Evolutionary conservation across 495 filamentous ascomycete genomes (phyloP).

Genomic region (Neurospora sp.): DNA sequence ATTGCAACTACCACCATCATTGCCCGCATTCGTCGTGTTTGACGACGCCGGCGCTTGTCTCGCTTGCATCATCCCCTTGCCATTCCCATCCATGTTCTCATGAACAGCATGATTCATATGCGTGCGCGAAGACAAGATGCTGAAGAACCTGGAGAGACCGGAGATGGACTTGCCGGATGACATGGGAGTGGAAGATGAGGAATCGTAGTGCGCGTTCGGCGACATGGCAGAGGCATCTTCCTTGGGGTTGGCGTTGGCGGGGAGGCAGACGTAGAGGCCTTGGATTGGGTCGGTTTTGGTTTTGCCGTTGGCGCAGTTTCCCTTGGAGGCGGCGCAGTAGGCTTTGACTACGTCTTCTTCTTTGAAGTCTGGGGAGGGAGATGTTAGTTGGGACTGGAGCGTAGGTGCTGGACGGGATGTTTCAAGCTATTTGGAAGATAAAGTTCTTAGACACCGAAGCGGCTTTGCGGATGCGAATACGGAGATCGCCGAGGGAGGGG

Average conservation of each 20-base stretch:
- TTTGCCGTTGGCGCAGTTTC: slow-evolving; percentile 28
- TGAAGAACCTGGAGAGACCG: background rate
- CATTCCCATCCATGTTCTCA: background rate
- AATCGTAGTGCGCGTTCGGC: background rate
- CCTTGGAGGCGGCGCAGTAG: slow-evolving; percentile 28
- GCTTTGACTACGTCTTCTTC: slow-evolving; percentile 29
- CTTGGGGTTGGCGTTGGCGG: slow-evolving; percentile 12
- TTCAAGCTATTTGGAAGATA: accelerated
- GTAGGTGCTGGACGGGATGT: background rate
- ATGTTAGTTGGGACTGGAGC: background rate
- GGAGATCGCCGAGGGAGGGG: no score
- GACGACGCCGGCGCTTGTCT: background rate
- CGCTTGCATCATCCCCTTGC: background rate
- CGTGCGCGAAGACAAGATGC: background rate
- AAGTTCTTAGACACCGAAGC: no score
- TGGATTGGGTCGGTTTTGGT: slow-evolving; percentile 29
- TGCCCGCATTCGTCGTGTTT: background rate
- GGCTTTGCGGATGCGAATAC: no score
- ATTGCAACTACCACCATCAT: slow-evolving; percentile 2
- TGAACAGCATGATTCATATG: background rate
- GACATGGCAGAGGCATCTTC: background rate
- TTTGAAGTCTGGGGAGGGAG: slow-evolving; percentile 20
- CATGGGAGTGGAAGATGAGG: background rate
- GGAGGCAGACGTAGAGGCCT: slow-evolving; percentile 33
- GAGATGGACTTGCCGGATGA: background rate